Evolutionary conservation across 768 basidiomycete species (phyloP), one percentile per base, ranked within the genome.

Genomic region (Hebeloma cylindrosporum): DNA sequence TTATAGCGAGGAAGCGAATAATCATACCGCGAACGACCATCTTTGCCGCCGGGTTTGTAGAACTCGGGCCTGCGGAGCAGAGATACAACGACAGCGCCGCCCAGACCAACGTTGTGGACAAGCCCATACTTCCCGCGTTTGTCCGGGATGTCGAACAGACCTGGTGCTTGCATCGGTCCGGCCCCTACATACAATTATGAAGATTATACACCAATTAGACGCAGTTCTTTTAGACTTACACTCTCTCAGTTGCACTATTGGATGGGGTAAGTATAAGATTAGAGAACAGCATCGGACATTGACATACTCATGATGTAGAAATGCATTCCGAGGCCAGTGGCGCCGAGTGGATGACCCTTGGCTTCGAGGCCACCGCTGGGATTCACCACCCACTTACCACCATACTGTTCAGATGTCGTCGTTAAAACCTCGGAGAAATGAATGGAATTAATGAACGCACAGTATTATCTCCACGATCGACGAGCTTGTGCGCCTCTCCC

Each of bases 331-430:
- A 91, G 66, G 2, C 88, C 88, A 13, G 85, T 89, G 1, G 88
- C 87, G 28, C 88, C 88, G 14, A 91, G 74, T 2, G 90, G 89
- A 58, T 92, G 88, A 2, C 90, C 90, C 59, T 91, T 93, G n/a
- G 88, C 86, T 59, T 93, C 87, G 11, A 93, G 73, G 0, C 90
- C 90, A 18, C 90, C 90, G 39, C 83, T 87, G 0, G 90, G 87
- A 53, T 93, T 92, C 26, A 93, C 67, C 13, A 93, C 86, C 38
- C 78, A 93, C 63, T 88, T 88, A 4, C 91, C 89, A 14, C 86
- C 89, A 46, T 88, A 89, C 85, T 88, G 41, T 14, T 11, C 22
- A 39, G 22, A 20, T 18, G 23, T n/a, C n/a, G n/a, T n/a, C n/a
- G n/a, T n/a, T n/a, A n/a, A n/a, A n/a, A n/a, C n/a, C 9, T 10